Conservation (phyloP, 2,329 filamentous ascomycete species). For the Xylariaceae sp. region DNA sequence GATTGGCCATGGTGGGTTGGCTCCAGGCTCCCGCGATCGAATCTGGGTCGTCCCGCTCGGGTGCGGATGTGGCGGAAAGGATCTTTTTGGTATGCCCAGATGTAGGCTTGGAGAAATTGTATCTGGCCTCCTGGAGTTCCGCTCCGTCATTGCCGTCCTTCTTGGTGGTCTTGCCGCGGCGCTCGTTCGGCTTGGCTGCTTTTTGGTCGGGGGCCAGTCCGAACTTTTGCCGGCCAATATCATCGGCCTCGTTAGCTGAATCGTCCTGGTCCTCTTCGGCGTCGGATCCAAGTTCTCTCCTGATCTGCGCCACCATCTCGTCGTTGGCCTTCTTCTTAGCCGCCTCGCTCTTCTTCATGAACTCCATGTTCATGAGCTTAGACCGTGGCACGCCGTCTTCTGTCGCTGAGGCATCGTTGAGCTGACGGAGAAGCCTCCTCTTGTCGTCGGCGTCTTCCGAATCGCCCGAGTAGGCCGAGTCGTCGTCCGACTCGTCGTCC, state of each 20-base stretch:
- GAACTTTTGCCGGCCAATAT: constrained; percentile 64
- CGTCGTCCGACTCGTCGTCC: constrained; percentile 35
- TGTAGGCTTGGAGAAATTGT: constrained; percentile 22
- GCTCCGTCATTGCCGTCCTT: constrained; percentile 24
- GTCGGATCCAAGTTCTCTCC: constrained; percentile 62
- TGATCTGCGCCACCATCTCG: constrained; percentile 61
- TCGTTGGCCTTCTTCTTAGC: constrained; percentile 73
- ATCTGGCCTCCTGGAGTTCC: constrained; percentile 34
- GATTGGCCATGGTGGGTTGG: constrained; percentile 13
- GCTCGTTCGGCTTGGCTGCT: constrained; percentile 12
- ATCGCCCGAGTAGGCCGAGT: constrained; percentile 48
- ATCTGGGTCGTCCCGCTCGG: constrained; percentile 6
- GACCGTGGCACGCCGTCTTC: constrained; percentile 50
- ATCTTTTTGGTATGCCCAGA: constrained; percentile 14
- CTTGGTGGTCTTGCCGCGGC: constrained; percentile 8
- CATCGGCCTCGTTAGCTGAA: constrained; percentile 42
- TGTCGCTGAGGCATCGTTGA: constrained; percentile 36
- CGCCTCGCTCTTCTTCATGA: constrained; percentile 87
- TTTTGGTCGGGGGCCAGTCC: constrained; percentile 39
- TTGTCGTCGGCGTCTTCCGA: constrained; percentile 48
- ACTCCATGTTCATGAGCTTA: constrained; percentile 76
- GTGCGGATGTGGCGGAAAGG: constrained; percentile 12
- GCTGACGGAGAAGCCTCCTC: constrained; percentile 39
- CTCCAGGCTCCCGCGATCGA: constrained; percentile 25
- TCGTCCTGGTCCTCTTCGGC: constrained; percentile 38